Evolutionary conservation across 352 stramenopile species (phyloP).

Genomic region (Thraustochytrium sp.): DNA sequence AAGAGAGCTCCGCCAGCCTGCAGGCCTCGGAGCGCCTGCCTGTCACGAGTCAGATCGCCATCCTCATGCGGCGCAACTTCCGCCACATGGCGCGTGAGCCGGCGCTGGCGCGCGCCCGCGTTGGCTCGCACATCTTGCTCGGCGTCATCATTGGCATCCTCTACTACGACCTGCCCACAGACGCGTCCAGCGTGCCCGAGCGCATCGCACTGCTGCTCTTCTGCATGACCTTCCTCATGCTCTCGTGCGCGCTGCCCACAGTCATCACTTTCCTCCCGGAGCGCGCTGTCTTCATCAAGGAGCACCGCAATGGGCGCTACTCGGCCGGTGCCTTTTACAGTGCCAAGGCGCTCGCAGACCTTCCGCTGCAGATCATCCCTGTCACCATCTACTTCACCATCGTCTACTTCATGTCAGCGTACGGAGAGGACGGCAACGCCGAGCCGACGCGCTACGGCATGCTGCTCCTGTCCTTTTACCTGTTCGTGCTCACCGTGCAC

Average conservation of each 20-base stretch:
- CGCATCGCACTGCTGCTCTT: constrained; percentile 5
- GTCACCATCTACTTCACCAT: constrained; percentile 5
- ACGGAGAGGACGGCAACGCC: neutral
- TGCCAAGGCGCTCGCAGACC: neutral
- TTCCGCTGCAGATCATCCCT: constrained; percentile 2
- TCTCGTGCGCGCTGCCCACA: neutral
- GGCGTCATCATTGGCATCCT: constrained; percentile 3
- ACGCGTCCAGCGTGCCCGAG: neutral
- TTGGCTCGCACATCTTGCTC: neutral
- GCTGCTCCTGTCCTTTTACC: neutral
- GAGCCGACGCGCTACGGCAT: neutral
- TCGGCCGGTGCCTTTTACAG: neutral
- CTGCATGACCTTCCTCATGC: constrained; percentile 10
- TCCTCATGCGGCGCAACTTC: neutral
- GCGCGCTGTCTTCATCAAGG: constrained; percentile 7
- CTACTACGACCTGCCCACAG: neutral
- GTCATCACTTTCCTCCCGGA: constrained; percentile 18
- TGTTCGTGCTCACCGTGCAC: constrained; percentile 8
- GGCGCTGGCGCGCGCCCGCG: neutral
- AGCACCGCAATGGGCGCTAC: constrained; percentile 4
- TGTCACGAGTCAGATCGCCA: neutral
- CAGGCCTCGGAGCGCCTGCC: neutral
- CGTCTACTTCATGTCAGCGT: constrained; percentile 13
- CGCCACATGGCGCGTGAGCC: constrained; percentile 13
- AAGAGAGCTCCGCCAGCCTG: too few species aligned